Conservation (phyloP, 306 rosid species). For the Medicago ruthenica region DNA sequence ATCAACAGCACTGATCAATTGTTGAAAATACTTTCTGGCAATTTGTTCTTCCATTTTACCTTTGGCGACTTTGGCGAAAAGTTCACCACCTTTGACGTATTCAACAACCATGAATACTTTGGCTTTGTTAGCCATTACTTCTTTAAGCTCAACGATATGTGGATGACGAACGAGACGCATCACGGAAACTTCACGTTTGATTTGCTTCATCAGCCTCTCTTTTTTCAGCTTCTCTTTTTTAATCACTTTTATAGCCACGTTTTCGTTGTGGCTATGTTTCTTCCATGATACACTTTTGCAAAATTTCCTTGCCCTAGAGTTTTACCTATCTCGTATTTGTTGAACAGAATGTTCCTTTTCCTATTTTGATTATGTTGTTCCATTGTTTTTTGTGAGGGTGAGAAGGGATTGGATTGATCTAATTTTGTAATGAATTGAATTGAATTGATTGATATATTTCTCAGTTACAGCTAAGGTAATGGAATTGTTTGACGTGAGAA, state of each 20-base stretch:
- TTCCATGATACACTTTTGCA: constrained; percentile 71
- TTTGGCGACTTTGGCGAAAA: constrained; percentile 60
- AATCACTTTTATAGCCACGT: constrained; percentile 76
- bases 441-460: no score
- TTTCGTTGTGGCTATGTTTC: constrained; percentile 56
- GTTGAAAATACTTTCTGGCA: constrained; percentile 76
- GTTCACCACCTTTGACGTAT: constrained; percentile 71
- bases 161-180: constrained; percentile 83
- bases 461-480: constrained; percentile 28
- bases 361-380: not conserved
- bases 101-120: constrained; percentile 78
- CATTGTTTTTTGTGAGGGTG: constrained; percentile 16
- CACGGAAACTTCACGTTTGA: constrained; percentile 77
- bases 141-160: constrained; percentile 68
- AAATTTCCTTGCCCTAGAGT: constrained; percentile 77
- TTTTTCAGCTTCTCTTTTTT: constrained; percentile 64
- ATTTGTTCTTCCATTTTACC: constrained; percentile 66
- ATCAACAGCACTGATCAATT: constrained; percentile 70
- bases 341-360: constrained; percentile 55
- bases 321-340: constrained; percentile 79
- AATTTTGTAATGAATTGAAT: not conserved
- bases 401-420: not conserved
- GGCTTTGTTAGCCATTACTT: constrained; percentile 79
- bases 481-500: constrained; percentile 33
- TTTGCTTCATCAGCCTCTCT: constrained; percentile 66